phyloP scores from a whole-genome alignment of 495 filamentous ascomycete species.

The Hyaloscypha finlandica region DNA sequence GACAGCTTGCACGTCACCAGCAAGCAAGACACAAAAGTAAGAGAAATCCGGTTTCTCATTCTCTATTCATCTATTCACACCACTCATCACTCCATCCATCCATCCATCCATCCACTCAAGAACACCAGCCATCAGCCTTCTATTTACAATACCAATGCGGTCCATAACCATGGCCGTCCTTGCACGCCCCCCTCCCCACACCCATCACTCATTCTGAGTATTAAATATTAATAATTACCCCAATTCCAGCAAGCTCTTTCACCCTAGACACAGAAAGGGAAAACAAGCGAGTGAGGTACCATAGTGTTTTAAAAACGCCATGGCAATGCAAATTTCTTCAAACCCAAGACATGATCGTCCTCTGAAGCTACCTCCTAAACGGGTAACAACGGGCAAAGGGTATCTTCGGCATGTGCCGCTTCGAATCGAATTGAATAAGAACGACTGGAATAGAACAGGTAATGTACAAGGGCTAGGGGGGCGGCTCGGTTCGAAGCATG shows the following conservation, averaged over 20 bases:
- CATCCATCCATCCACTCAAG: constrained; percentile 2
- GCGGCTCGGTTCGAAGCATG: constrained; percentile 1
- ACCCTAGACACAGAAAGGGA: constrained; percentile 2
- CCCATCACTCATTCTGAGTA: constrained; percentile 11
- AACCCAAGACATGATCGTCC: constrained; percentile 1
- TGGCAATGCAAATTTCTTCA: constrained; percentile 3
- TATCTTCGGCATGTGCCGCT: constrained; percentile 17
- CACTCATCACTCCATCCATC: constrained; percentile 1
- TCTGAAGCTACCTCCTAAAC: neutral
- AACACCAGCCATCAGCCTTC: constrained; percentile 7
- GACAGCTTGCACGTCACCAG: neutral
- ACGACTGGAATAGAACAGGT: constrained; percentile 7
- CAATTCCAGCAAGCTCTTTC: neutral
- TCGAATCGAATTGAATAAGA: constrained; percentile 3
- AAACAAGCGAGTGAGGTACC: constrained; percentile 30
- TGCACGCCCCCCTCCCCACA: neutral
- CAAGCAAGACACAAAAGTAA: neutral
- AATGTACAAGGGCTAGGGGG: constrained; percentile 13
- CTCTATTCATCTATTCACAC: neutral
- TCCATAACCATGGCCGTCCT: neutral
- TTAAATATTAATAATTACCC: constrained; percentile 30
- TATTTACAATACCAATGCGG: neutral
- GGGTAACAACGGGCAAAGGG: constrained; percentile 11
- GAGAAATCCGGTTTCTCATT: constrained; percentile 15
- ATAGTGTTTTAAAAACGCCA: constrained; percentile 24